Percentiles rank a stretch among this genome's conserved stretches.
These are phyloP conservation scores for Chalciporus pseudorubinellus DNA, from an alignment of 768 basidiomycete species.

Conservation along the genomic window DNA sequence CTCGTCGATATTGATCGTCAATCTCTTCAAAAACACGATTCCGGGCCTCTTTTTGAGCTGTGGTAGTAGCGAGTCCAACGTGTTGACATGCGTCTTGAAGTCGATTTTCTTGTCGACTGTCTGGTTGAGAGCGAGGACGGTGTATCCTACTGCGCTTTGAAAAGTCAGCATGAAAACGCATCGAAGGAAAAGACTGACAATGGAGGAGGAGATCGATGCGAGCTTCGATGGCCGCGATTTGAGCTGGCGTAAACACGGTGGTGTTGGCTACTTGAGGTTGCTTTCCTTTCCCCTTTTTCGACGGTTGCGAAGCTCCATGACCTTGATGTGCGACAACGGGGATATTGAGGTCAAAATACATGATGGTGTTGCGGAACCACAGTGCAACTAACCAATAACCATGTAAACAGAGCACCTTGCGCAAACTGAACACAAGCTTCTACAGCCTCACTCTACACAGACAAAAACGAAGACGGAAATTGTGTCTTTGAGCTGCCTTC, in stretches of 20 bases:
- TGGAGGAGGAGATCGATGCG: constrained; percentile 70
- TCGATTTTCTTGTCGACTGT: constrained; percentile 71
- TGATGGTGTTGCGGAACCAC: constrained; percentile 28
- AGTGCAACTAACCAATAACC: too few relatives aligned
- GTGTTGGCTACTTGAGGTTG: constrained; percentile 34
- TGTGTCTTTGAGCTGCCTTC: too few relatives aligned
- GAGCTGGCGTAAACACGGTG: constrained; percentile 48
- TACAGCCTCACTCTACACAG: too few relatives aligned
- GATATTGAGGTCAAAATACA: constrained; percentile 72
- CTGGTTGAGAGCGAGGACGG: constrained; percentile 75
- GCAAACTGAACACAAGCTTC: too few relatives aligned
- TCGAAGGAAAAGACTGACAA: constrained; percentile 44
- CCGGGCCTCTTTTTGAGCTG: constrained; percentile 58
- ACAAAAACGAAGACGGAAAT: too few relatives aligned
- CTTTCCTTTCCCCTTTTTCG: constrained; percentile 31
- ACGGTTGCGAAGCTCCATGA: constrained; percentile 9
- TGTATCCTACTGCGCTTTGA: constrained; percentile 72
- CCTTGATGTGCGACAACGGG: constrained; percentile 38
- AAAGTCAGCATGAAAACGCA: neutral
- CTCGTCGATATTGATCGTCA: constrained; percentile 79
- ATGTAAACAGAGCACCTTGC: too few relatives aligned
- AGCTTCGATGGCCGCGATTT: constrained; percentile 56
- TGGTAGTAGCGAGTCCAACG: constrained; percentile 55
- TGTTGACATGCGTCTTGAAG: constrained; percentile 64
- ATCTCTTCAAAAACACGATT: constrained; percentile 65